A percentile compares a stretch with the other conserved stretches of the same genome.
These are phyloP conservation scores for Bipolaris bicolor DNA, from an alignment of 2,329 filamentous ascomycete species.

Conservation along the genomic window DNA sequence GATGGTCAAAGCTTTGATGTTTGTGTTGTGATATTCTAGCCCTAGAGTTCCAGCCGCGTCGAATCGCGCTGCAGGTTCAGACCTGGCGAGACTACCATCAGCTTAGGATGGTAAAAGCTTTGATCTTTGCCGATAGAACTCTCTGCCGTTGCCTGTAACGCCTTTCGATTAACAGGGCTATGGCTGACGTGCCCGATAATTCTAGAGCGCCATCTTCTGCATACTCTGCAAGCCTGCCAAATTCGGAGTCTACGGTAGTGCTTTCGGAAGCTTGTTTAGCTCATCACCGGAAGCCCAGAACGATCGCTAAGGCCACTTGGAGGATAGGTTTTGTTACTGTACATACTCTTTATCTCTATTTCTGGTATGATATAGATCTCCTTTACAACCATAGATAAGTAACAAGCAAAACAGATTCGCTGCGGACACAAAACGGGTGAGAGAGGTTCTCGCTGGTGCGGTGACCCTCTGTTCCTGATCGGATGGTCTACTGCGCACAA, in stretches of 20 bases:
- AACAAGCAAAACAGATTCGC: background rate
- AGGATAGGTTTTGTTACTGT: background rate
- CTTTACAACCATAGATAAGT: background rate
- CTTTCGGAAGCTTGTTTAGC: background rate
- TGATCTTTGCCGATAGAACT: background rate
- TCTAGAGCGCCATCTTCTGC: constrained; percentile 2
- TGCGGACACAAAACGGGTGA: background rate
- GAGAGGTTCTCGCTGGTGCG: background rate
- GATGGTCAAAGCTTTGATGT: background rate
- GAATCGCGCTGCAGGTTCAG: background rate
- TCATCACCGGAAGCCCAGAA: background rate
- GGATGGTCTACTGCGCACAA: background rate
- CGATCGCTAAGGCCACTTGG: background rate
- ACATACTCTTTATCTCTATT: background rate
- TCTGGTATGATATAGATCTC: background rate
- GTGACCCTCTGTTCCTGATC: background rate
- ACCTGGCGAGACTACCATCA: background rate
- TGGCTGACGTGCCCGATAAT: background rate
- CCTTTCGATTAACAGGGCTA: background rate
- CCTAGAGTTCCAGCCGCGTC: background rate
- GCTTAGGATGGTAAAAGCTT: constrained; percentile 1
- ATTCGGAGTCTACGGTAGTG: background rate
- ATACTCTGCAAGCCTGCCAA: background rate
- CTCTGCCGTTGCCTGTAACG: background rate
- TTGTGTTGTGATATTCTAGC: background rate